Evolutionary conservation across 176 grass and related monocot genomes (phyloP).

Genomic region (Urochloa ruziziensis): DNA sequence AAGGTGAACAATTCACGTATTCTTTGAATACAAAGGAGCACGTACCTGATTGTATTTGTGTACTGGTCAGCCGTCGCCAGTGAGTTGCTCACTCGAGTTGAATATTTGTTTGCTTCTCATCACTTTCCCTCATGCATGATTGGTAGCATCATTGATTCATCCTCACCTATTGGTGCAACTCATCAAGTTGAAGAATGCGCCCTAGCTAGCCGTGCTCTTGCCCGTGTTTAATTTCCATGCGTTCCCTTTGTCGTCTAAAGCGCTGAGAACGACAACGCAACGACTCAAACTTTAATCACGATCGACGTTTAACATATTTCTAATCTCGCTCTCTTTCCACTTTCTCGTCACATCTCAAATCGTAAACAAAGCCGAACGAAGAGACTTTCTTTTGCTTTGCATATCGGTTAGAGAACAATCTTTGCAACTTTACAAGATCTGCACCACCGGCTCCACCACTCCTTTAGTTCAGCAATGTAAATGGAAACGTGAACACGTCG

Average conservation of each 20-base stretch:
- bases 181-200: background rate
- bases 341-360: background rate
- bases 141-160: background rate
- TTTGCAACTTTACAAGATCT: conserved; percentile 3
- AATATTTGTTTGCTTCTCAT: background rate
- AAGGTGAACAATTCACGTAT: too few relatives aligned
- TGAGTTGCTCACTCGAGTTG: too few relatives aligned
- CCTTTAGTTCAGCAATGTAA: background rate
- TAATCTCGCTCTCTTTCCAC: background rate
- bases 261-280: conserved; percentile 14
- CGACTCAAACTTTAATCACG: conserved; percentile 8
- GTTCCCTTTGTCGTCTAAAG: conserved; percentile 18
- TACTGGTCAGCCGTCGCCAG: too few relatives aligned
- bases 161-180: background rate
- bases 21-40: too few relatives aligned
- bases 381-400: background rate
- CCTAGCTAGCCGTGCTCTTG: background rate
- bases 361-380: conserved; percentile 7
- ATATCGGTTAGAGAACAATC: conserved; percentile 7
- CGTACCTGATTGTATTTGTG: too few relatives aligned
- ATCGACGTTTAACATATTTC: background rate
- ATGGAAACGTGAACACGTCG: conserved; percentile 5
- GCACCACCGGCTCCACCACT: background rate
- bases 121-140: background rate
- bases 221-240: conserved; percentile 4